Evolutionary conservation across 2,329 filamentous ascomycete species (phyloP).

Genomic region (Ophiostoma himal-ulmi): DNA sequence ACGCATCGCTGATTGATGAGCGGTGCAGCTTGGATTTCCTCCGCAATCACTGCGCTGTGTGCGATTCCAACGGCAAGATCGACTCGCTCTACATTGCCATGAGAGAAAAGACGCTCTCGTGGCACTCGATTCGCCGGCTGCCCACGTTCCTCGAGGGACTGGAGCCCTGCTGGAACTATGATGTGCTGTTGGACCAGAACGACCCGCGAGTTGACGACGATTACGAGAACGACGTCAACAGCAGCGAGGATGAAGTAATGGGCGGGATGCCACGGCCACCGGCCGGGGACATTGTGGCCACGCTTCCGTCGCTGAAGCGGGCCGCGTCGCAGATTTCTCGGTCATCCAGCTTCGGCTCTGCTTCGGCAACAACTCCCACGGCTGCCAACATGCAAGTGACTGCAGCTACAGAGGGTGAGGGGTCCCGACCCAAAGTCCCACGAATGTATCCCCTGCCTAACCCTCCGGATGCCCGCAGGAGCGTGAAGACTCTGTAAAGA

Average conservation of each 20-base stretch:
- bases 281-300: constrained; percentile 43
- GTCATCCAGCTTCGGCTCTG: constrained; percentile 42
- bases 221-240: constrained; percentile 18
- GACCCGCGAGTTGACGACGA: constrained; percentile 19
- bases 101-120: constrained; percentile 49
- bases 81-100: constrained; percentile 57
- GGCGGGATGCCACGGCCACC: constrained; percentile 33
- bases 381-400: constrained; percentile 20
- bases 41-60: constrained; percentile 49
- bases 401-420: constrained; percentile 27
- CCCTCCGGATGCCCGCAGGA: constrained; percentile 36
- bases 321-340: constrained; percentile 49
- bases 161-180: constrained; percentile 50
- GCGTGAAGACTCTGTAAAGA: constrained; percentile 26
- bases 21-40: constrained; percentile 49
- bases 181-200: constrained; percentile 43
- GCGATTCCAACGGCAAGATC: constrained; percentile 48
- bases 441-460: constrained; percentile 38
- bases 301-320: constrained; percentile 44
- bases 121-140: constrained; percentile 46
- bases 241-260: constrained; percentile 24
- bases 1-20: constrained; percentile 37
- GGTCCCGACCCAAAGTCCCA: constrained; percentile 31
- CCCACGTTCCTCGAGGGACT: constrained; percentile 47
- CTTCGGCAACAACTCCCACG: constrained; percentile 29